A percentile compares a stretch with the other conserved stretches of the same genome.
Conservation (phyloP, 305 asterid species). For the Euphrasia arctica region DNA sequence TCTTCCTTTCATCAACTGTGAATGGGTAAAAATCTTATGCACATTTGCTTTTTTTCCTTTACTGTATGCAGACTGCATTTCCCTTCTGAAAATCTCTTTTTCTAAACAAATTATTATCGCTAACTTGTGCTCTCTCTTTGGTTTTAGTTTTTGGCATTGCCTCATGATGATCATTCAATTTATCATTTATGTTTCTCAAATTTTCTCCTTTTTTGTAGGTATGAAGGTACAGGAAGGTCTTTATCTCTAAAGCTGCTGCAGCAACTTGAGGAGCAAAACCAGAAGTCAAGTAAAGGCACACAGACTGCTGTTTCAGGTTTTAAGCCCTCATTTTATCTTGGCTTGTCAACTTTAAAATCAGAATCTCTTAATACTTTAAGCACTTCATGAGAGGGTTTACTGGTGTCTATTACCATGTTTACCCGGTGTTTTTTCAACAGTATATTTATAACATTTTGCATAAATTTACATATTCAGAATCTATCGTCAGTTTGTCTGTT, state of each 20-base stretch:
- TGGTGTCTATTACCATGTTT: background rate
- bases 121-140: slow-evolving; percentile 21
- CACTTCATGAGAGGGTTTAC: slow-evolving; percentile 9
- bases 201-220: slow-evolving; percentile 35
- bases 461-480: background rate
- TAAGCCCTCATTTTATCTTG: slow-evolving; percentile 9
- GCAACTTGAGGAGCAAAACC: slow-evolving; percentile 86
- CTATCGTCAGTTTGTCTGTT: slow-evolving; percentile 9
- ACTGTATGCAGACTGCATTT: slow-evolving; percentile 5
- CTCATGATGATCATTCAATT: slow-evolving; percentile 20
- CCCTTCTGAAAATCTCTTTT: slow-evolving; percentile 3
- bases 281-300: slow-evolving; percentile 41
- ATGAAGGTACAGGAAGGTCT: slow-evolving; percentile 96
- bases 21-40: slow-evolving; percentile 60
- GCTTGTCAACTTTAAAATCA: slow-evolving; percentile 9
- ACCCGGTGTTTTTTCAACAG: background rate
- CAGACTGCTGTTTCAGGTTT: slow-evolving; percentile 65
- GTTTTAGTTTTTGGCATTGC: slow-evolving; percentile 11
- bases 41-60: slow-evolving; percentile 9
- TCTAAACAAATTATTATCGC: slow-evolving; percentile 2
- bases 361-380: slow-evolving; percentile 9
- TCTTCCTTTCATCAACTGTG: slow-evolving; percentile 93
- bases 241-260: slow-evolving; percentile 80
- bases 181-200: slow-evolving; percentile 8
- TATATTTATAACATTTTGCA: background rate